Evolutionary conservation across 805 yeast species (phyloP).

Genomic region (Teunomyces aglyptinius): DNA sequence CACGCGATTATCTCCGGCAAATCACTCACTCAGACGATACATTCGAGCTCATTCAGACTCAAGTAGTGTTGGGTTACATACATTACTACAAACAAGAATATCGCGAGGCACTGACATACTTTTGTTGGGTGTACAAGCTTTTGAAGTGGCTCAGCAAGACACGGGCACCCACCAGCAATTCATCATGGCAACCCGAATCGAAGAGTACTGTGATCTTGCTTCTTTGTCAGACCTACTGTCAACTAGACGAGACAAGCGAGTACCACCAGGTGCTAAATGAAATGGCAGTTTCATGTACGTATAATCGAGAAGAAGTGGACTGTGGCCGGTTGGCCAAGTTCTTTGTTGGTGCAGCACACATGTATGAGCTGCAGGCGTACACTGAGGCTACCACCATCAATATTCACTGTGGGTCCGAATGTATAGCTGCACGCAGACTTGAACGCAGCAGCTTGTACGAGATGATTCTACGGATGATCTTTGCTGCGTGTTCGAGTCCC

Average conservation of each 20-base stretch:
- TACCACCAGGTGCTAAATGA: not conserved
- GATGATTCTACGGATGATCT: slow-evolving; percentile 38
- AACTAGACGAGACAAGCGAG: not conserved
- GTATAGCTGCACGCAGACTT: slow-evolving; percentile 9
- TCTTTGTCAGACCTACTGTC: slow-evolving; percentile 4
- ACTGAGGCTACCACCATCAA: slow-evolving; percentile 6
- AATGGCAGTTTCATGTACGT: not conserved
- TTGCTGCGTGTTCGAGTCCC: slow-evolving; percentile 29
- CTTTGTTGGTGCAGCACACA: slow-evolving; percentile 19
- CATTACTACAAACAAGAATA: slow-evolving; percentile 15
- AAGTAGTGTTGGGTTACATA: slow-evolving; percentile 18
- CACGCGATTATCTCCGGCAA: slow-evolving; percentile 8
- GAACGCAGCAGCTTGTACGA: slow-evolving; percentile 18
- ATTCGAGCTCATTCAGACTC: slow-evolving; percentile 12
- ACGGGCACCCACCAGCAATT: not conserved
- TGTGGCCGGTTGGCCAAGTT: slow-evolving; percentile 6
- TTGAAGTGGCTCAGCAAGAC: slow-evolving; percentile 7
- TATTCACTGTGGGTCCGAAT: slow-evolving; percentile 8
- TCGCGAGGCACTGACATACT: slow-evolving; percentile 12
- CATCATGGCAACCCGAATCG: not conserved
- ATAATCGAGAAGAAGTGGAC: not conserved
- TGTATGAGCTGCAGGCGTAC: slow-evolving; percentile 20
- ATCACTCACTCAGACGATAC: not conserved
- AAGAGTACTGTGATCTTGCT: not conserved
- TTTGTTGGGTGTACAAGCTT: slow-evolving; percentile 19